Percentiles rank a stretch among this genome's conserved stretches.
Evolutionary conservation across 1,284 basidiomycete genomes (phyloP).

Genomic region (Polyporus tsugae): DNA sequence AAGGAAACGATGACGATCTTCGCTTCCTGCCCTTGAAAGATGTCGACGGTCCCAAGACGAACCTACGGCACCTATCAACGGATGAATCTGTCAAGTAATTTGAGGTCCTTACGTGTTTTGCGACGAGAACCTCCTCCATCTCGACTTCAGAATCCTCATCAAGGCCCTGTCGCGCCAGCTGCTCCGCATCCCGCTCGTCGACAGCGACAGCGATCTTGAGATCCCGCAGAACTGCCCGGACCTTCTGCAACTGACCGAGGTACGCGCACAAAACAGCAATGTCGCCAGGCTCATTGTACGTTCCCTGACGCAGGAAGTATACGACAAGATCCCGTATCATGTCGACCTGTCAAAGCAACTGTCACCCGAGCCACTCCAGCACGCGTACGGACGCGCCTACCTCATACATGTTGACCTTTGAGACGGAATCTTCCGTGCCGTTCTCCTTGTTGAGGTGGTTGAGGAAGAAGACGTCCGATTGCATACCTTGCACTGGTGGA

Average conservation of each 20-base stretch:
- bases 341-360: slow-evolving; percentile 48
- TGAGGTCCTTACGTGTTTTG: slow-evolving; percentile 52
- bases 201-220: slow-evolving; percentile 66
- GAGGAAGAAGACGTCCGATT: slow-evolving; percentile 66
- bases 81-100: background rate
- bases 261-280: slow-evolving; percentile 84
- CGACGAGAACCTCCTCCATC: slow-evolving; percentile 42
- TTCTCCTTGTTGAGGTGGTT: slow-evolving; percentile 64
- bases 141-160: slow-evolving; percentile 44
- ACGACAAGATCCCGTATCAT: slow-evolving; percentile 78
- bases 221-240: slow-evolving; percentile 55
- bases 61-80: slow-evolving; percentile 50
- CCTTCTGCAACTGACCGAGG: slow-evolving; percentile 66
- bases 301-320: slow-evolving; percentile 64
- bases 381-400: background rate
- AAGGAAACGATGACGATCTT: slow-evolving; percentile 75
- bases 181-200: slow-evolving; percentile 73
- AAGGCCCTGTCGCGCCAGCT: slow-evolving; percentile 54
- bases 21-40: slow-evolving; percentile 79
- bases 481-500: slow-evolving; percentile 63
- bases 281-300: slow-evolving; percentile 53
- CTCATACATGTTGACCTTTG: slow-evolving; percentile 2
- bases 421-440: slow-evolving; percentile 46
- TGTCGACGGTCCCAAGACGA: slow-evolving; percentile 75
- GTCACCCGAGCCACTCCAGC: background rate